Evolutionary conservation across 2,329 filamentous ascomycete species (phyloP).

Genomic region (Byssothecium circinans): DNA sequence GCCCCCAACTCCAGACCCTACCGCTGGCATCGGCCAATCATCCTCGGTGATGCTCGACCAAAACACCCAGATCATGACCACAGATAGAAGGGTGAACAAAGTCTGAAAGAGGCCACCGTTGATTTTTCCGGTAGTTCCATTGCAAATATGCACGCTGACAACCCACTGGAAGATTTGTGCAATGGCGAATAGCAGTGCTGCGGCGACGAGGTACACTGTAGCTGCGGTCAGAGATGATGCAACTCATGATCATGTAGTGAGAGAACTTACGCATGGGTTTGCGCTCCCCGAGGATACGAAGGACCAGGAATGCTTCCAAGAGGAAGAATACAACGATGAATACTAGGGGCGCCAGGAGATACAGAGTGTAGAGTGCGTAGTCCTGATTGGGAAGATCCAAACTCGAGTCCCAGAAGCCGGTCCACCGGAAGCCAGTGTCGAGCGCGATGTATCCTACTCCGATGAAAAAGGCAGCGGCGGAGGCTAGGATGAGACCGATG

Average conservation of each 20-base stretch:
- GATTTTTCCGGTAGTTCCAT: conserved; percentile 79
- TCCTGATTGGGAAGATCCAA: conserved; percentile 60
- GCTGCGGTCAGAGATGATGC: conserved; percentile 6
- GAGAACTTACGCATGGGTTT: conserved; percentile 77
- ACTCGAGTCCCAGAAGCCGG: conserved; percentile 68
- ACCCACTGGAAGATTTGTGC: conserved; percentile 97
- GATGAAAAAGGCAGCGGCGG: conserved; percentile 73
- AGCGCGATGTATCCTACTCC: conserved; percentile 95
- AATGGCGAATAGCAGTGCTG: conserved; percentile 80
- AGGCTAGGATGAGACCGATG: conserved; percentile 71
- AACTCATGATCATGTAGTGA: background rate
- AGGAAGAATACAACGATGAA: conserved; percentile 87
- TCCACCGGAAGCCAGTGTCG: conserved; percentile 88
- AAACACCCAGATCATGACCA: conserved; percentile 87
- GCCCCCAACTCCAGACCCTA: conserved; percentile 39
- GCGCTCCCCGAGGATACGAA: conserved; percentile 82
- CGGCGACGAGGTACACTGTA: conserved; percentile 72
- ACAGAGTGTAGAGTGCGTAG: conserved; percentile 89
- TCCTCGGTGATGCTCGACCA: conserved; percentile 99
- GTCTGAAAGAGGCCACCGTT: conserved; percentile 93
- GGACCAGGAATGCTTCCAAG: conserved; percentile 79
- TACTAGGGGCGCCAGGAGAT: conserved; percentile 84
- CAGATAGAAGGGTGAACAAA: conserved; percentile 83
- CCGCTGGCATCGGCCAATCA: conserved; percentile 75
- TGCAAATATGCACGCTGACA: conserved; percentile 86